These are phyloP conservation scores for Aciculoconidium aculeatum DNA, from an alignment of 805 yeast species.

Conservation along the genomic window DNA sequence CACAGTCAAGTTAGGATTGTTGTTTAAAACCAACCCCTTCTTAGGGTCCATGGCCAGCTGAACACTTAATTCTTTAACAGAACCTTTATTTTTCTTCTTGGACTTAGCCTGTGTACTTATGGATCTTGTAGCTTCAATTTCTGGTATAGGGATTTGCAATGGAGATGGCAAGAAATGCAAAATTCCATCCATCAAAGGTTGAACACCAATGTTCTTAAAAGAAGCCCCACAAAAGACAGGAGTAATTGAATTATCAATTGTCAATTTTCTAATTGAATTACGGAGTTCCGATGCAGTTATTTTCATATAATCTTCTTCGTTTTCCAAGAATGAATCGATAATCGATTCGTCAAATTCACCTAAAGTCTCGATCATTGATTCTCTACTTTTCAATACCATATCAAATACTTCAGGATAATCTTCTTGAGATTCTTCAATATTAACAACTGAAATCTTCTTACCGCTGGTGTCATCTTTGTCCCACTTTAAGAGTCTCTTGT, in stretches of 20 bases:
- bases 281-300: constrained; percentile 54
- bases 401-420: constrained; percentile 28
- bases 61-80: constrained; percentile 11
- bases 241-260: constrained; percentile 50
- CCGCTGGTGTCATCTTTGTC: constrained; percentile 41
- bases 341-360: constrained; percentile 78
- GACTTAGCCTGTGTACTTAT: constrained; percentile 11
- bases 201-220: constrained; percentile 89
- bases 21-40: constrained; percentile 47
- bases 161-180: constrained; percentile 81
- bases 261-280: constrained; percentile 56
- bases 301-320: constrained; percentile 60
- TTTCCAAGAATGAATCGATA: constrained; percentile 70
- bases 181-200: constrained; percentile 84
- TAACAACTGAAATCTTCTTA: constrained; percentile 39
- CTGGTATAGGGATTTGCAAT: constrained; percentile 53
- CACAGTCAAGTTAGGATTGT: constrained; percentile 56
- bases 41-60: constrained; percentile 34
- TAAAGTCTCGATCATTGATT: constrained; percentile 74
- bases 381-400: constrained; percentile 54
- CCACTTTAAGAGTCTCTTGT: constrained; percentile 56
- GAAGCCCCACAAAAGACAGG: constrained; percentile 94
- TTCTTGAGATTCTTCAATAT: constrained; percentile 20
- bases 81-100: constrained; percentile 13
- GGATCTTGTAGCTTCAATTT: constrained; percentile 29